Evolutionary conservation across 2,329 filamentous ascomycete genomes (phyloP).

Genomic region (Fusarium oxysporum): DNA sequence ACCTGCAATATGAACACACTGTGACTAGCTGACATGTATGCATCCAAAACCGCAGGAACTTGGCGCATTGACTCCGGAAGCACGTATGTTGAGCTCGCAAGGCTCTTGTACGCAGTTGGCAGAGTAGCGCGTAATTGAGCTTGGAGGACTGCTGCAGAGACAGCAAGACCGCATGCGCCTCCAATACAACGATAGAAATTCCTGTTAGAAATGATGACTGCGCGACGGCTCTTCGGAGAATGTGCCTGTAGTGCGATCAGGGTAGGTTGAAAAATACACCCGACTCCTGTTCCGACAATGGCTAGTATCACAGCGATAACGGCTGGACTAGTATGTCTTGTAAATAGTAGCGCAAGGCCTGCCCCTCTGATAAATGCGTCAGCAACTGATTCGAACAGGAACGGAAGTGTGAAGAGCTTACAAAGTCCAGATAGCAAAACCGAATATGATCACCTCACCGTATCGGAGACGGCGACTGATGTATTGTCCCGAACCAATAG

Average conservation of each 20-base stretch:
- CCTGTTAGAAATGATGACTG: background rate
- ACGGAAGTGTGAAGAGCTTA: rapidly evolving
- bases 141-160: background rate
- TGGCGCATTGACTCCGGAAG: background rate
- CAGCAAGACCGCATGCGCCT: background rate
- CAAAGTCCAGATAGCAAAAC: background rate
- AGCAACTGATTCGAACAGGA: rapidly evolving
- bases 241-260: constrained; percentile 2
- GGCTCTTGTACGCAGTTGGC: background rate
- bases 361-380: background rate
- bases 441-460: background rate
- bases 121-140: background rate
- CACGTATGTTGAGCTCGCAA: background rate
- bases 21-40: background rate
- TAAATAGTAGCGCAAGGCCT: background rate
- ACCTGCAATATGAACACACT: constrained; percentile 5
- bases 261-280: background rate
- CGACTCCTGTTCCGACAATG: background rate
- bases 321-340: background rate
- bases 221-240: background rate
- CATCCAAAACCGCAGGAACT: background rate
- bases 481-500: background rate
- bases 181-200: constrained; percentile 13
- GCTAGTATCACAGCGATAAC: background rate
- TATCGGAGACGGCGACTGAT: background rate